Conservation (phyloP, 2,329 filamentous ascomycete species). For the Chalaropsis thielavioides region DNA sequence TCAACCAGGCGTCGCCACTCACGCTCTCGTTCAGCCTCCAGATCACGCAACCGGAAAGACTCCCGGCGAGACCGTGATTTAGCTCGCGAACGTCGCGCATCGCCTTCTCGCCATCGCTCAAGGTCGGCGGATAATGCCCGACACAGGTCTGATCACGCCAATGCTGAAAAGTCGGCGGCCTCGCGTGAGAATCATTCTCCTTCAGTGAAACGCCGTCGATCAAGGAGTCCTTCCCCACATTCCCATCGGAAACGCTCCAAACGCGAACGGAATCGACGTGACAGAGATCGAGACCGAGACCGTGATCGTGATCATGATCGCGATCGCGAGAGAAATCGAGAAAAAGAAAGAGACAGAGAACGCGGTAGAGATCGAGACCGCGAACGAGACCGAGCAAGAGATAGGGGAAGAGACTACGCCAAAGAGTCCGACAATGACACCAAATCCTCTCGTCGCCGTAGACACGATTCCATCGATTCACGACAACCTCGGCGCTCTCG, state of each 20-base stretch:
- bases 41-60: conserved; percentile 6
- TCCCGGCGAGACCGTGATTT: conserved; percentile 4
- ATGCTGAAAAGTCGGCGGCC: conserved; percentile 3
- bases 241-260: conserved; percentile 6
- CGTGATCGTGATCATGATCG: conserved; percentile 2
- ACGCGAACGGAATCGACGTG: conserved; percentile 3
- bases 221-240: conserved; percentile 13
- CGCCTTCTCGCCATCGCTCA: conserved; percentile 7
- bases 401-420: not conserved
- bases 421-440: conserved; percentile 2
- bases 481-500: not conserved
- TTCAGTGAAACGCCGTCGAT: conserved; percentile 14
- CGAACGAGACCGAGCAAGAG: conserved; percentile 6
- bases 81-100: not conserved
- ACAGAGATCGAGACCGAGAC: conserved; percentile 4
- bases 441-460: conserved; percentile 8
- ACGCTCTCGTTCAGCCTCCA: conserved; percentile 1
- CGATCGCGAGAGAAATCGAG: not conserved
- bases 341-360: conserved; percentile 6
- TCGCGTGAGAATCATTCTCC: conserved; percentile 13
- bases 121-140: conserved; percentile 1
- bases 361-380: conserved; percentile 10
- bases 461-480: conserved; percentile 9
- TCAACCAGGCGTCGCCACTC: not conserved
- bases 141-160: not conserved